Percentiles rank a stretch among this genome's conserved stretches.
Evolutionary conservation across 495 filamentous ascomycete genomes (phyloP).

Genomic region (Penicillium goetzii): DNA sequence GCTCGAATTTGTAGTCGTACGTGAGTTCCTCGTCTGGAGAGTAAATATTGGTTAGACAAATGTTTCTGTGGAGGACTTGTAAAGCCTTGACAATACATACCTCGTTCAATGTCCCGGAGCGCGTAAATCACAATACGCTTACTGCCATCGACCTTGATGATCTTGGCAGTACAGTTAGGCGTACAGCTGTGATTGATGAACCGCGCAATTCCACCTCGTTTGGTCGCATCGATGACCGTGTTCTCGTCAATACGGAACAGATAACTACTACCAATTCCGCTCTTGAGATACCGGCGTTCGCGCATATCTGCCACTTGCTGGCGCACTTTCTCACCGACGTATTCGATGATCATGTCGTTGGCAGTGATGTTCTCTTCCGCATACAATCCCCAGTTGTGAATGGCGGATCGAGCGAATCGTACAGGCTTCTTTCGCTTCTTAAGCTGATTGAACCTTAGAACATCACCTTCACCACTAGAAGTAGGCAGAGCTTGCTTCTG

Average conservation of each 20-base stretch:
- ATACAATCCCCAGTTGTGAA: slow-evolving; percentile 98
- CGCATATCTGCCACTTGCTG: slow-evolving; percentile 96
- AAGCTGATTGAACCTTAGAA: slow-evolving; percentile 95
- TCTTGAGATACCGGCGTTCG: slow-evolving; percentile 88
- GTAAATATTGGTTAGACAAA: slow-evolving; percentile 46
- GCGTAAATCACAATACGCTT: slow-evolving; percentile 99
- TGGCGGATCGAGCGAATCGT: slow-evolving; percentile 95
- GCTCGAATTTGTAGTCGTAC: slow-evolving; percentile 99
- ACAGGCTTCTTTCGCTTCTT: slow-evolving; percentile 99
- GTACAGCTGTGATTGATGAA: slow-evolving; percentile 99
- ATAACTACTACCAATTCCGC: slow-evolving; percentile 95
- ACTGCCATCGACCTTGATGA: slow-evolving; percentile 99
- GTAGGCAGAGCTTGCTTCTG: slow-evolving; percentile 82
- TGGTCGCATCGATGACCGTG: slow-evolving; percentile 96
- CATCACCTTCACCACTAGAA: slow-evolving; percentile 74
- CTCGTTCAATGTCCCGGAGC: slow-evolving; percentile 87
- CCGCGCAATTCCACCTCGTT: slow-evolving; percentile 94
- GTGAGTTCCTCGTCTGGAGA: slow-evolving; percentile 91
- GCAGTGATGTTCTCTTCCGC: slow-evolving; percentile 95
- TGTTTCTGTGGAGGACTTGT: background rate
- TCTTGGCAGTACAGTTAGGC: slow-evolving; percentile 98
- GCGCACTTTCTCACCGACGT: slow-evolving; percentile 95
- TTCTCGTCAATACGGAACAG: slow-evolving; percentile 98
- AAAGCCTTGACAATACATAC: slow-evolving; percentile 60
- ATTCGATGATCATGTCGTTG: slow-evolving; percentile 99